phyloP scores from a whole-genome alignment of 805 yeast genomes.

The Kazachstania viticola region DNA sequence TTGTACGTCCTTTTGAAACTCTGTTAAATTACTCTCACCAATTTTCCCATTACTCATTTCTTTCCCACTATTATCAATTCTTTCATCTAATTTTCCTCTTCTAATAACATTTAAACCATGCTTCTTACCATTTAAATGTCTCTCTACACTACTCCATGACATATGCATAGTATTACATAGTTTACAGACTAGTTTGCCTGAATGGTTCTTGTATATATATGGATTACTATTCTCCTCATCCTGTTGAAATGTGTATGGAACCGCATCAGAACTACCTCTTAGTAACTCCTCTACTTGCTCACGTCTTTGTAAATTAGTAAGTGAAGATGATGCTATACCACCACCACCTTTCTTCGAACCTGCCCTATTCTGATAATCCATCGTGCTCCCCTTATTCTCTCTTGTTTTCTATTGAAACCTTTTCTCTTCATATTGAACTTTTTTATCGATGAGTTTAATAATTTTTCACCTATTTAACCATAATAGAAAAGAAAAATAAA shows the following conservation, averaged over 20 bases:
- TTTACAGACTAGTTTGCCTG: constrained; percentile 78
- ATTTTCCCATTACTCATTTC: constrained; percentile 1
- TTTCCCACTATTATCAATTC: constrained; percentile 8
- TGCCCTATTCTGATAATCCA: constrained; percentile 85
- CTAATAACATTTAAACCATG: constrained; percentile 66
- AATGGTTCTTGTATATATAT: constrained; percentile 69
- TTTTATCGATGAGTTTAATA: no score
- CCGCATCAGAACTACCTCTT: constrained; percentile 27
- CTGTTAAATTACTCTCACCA: constrained; percentile 5
- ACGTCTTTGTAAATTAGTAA: constrained; percentile 55
- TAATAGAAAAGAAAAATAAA: no score
- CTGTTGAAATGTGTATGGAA: constrained; percentile 31
- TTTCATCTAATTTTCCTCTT: constrained; percentile 31
- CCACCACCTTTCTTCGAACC: constrained; percentile 90
- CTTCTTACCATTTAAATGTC: constrained; percentile 76
- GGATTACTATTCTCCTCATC: constrained; percentile 43
- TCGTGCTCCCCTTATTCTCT: constrained; percentile 16
- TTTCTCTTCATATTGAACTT: no score
- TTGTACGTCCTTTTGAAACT: constrained; percentile 15
- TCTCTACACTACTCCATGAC: constrained; percentile 66
- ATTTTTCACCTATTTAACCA: no score
- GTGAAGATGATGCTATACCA: constrained; percentile 69
- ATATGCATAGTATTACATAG: constrained; percentile 76
- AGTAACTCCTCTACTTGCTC: constrained; percentile 54
- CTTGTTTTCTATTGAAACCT: background rate